Base-by-base conservation (phyloP, 768 basidiomycete genomes). In the Kwoniella botswanensis region DNA sequence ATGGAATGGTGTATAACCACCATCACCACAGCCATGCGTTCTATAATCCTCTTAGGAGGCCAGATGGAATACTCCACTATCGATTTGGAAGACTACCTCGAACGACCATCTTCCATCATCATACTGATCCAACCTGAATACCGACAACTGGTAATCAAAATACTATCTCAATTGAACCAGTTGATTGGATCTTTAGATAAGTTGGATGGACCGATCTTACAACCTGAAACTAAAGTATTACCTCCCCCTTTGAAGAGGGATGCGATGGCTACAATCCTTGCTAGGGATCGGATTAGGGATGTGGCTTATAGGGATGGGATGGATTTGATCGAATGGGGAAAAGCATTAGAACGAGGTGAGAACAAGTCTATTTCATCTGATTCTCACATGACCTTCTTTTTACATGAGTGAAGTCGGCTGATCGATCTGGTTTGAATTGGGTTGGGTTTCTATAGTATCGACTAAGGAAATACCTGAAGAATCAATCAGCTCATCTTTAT, bases 311-410 rank as follows among this genome's bases (percentile, higher is more conserved):
- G 55, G 21, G 22, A 71, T 4, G 79, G 79, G 2, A n/a, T 80
- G 24, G 76, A 76, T 52, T 6, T 80, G 12, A 41, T 58, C 7
- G 21, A 67, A 1, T 80, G 79, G 79, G 79, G 77, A 7, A 71
- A 64, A 43, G 71, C 56, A 17, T 24, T 80, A 2, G 71, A 73
- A 67, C 52, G 22, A 54, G 46, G 67, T 68, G 64, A 60, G 57
- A 29, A 35, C 35, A 35, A 35, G 35, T 35, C 7, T 35, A 35
- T 35, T 35, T 35, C 35, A 35, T 35, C 35, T 50, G 46, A 50
- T 50, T 18, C 12, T 50, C 15, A 50, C 46, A 50, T 35, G 6
- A 6, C 35, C 35, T 35, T 35, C 35, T 7, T 35, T 35, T 35
- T 7, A 35, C 35, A 35, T 70, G 56, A 52, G 21, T 50, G 53